A percentile compares a stretch with the other conserved stretches of the same genome.
Conservation (phyloP, 345 rosid genomes). For the Firmiana major region DNA sequence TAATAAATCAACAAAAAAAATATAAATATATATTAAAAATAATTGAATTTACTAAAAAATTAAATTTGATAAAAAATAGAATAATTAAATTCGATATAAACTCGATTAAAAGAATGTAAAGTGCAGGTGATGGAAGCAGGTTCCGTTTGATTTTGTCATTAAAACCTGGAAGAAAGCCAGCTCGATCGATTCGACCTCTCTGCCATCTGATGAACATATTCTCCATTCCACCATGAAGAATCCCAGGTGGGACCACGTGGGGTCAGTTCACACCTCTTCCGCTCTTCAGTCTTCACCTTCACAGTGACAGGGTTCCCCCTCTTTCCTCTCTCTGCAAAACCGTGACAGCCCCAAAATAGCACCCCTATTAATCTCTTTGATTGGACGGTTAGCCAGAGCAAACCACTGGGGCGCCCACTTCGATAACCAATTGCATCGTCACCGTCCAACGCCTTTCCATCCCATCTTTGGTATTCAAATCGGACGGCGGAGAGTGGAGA, state of each 20-base stretch:
- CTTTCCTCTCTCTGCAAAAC: neutral
- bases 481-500: constrained; percentile 3
- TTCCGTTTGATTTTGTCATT: neutral
- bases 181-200: neutral
- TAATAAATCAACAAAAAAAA: no score
- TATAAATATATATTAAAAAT: no score
- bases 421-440: neutral
- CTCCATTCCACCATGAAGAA: neutral
- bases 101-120: no score
- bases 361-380: constrained; percentile 22
- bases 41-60: no score
- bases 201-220: neutral
- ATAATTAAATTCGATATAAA: no score
- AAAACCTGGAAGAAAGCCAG: neutral
- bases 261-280: neutral
- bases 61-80: no score
- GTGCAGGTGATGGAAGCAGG: neutral
- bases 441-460: constrained; percentile 13
- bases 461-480: neutral
- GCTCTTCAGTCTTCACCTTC: neutral
- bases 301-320: neutral
- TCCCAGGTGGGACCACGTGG: neutral
- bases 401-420: neutral
- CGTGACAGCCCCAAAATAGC: constrained; percentile 18
- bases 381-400: constrained; percentile 20